Percentiles rank a stretch among this genome's conserved stretches.
Evolutionary conservation across 2,329 filamentous ascomycete species (phyloP).

Genomic region (Colletotrichum simmondsii): DNA sequence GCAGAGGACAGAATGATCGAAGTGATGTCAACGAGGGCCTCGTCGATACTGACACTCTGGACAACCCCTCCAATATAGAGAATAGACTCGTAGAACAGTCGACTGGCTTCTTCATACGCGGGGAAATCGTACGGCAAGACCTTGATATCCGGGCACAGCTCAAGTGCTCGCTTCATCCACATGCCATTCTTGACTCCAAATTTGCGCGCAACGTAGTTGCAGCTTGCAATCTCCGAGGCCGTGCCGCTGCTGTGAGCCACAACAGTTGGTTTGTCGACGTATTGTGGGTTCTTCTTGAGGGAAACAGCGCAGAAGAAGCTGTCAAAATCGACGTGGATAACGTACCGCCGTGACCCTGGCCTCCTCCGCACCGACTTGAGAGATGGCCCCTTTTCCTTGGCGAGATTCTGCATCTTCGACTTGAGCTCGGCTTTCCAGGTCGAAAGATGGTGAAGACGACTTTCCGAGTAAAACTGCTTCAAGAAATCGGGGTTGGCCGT

Average conservation of each 20-base stretch:
- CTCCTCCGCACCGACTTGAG: conserved; percentile 59
- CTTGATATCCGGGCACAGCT: conserved; percentile 86
- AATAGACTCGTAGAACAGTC: conserved; percentile 87
- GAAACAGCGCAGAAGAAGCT: conserved; percentile 98
- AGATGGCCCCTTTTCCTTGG: conserved; percentile 72
- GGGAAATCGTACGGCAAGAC: conserved; percentile 96
- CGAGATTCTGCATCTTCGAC: conserved; percentile 83
- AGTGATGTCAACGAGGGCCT: conserved; percentile 89
- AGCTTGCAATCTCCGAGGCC: conserved; percentile 95
- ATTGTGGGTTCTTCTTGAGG: conserved; percentile 79
- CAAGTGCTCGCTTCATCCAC: conserved; percentile 96
- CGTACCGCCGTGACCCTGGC: conserved; percentile 77
- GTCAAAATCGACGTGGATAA: conserved; percentile 98
- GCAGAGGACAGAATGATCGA: conserved; percentile 72
- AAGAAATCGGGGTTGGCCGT: conserved; percentile 94
- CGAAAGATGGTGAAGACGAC: conserved; percentile 91
- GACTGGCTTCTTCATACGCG: conserved; percentile 92
- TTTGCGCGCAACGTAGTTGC: conserved; percentile 90
- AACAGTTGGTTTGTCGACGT: conserved; percentile 81
- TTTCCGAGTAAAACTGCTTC: conserved; percentile 95
- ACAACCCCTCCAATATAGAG: conserved; percentile 83
- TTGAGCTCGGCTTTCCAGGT: conserved; percentile 98
- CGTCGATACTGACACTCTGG: conserved; percentile 97
- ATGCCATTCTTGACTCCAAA: conserved; percentile 96
- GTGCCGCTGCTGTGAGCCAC: conserved; percentile 88